A percentile compares a stretch with the other conserved stretches of the same genome.
Evolutionary conservation across 2,329 filamentous ascomycete species (phyloP).

Genomic region (Botrytis fragariae): DNA sequence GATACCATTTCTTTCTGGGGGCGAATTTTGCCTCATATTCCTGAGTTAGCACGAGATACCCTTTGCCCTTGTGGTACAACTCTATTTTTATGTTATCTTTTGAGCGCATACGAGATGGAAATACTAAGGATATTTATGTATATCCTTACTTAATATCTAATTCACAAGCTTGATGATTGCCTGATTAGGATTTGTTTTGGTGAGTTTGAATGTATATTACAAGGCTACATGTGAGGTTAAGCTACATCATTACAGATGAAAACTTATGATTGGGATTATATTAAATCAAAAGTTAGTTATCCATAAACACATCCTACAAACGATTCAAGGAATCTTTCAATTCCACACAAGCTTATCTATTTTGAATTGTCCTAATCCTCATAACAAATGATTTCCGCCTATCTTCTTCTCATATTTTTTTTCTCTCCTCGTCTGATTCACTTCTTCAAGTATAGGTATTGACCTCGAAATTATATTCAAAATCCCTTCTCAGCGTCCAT

Average conservation of each 20-base stretch:
- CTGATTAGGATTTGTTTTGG: not conserved
- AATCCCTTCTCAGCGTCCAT: no score
- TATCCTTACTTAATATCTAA: constrained; percentile 1
- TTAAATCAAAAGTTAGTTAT: no score
- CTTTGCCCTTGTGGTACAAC: constrained; percentile 1
- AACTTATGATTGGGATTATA: not conserved
- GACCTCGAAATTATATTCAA: no score
- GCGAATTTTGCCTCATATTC: constrained; percentile 8
- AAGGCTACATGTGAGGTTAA: not conserved
- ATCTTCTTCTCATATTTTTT: no score
- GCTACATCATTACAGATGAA: not conserved
- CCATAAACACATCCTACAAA: no score
- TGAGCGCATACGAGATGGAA: not conserved
- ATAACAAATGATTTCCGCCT: no score
- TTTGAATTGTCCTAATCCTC: no score
- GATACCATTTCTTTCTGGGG: not conserved
- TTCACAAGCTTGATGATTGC: not conserved
- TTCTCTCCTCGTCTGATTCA: no score
- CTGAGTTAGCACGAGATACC: constrained; percentile 9
- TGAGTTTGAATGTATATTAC: not conserved
- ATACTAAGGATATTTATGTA: not conserved
- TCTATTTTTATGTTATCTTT: not conserved
- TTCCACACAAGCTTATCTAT: no score
- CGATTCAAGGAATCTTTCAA: no score
- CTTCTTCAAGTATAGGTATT: no score